Base-by-base conservation (phyloP, 2,329 filamentous ascomycete genomes). In the Aspergillus quadricinctus region DNA sequence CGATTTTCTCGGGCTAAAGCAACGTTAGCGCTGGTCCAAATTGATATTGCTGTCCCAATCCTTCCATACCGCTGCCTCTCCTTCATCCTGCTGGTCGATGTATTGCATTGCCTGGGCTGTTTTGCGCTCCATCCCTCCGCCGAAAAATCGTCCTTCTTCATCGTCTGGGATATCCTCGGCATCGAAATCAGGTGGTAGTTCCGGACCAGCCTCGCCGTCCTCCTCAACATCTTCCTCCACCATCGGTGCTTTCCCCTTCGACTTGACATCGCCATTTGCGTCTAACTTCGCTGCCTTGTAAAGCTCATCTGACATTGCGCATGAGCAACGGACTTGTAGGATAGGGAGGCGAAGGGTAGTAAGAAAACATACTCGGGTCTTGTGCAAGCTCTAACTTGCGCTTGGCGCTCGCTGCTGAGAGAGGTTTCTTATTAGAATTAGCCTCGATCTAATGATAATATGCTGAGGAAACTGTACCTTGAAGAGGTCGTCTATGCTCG, bases 131-230 rank as follows among this genome's bases (percentile, higher is more conserved):
- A 99, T 88, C 35, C 94, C 94, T 53, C 92, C 90, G 46, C 93
- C 94, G 66, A 97, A 99, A 78, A 99, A 99, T 10, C 94, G 87
- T 1, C 93, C 94, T 61, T 96, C 94, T 53, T 96, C 91, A 65
- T 96, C 92, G 63, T 93, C 89, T 8, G 72, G 78, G 75, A 82
- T 78, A 49, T 84, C 81, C 51, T 82, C 83, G 37, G 81, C 77
- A 53, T 80, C 81, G 27, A 83, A 78, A 60, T 84, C 83, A 6
- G 79, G 79, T 14, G 84, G 81, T 37, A 82, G 75, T 46, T 83
- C 79, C 1, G 81, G 81, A 0, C 81, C 82, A 1, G 82, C 73
- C 54, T 77, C 73, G 28, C 72, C 73, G 23, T 78, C 79, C 40
- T 80, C 79, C 19, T 75, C 74, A 4, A 67, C 61, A 11, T 78